Percentiles rank a stretch among this genome's conserved stretches.
Evolutionary conservation across 2,329 filamentous ascomycete genomes (phyloP).

Genomic region (Raffaelea arxii): DNA sequence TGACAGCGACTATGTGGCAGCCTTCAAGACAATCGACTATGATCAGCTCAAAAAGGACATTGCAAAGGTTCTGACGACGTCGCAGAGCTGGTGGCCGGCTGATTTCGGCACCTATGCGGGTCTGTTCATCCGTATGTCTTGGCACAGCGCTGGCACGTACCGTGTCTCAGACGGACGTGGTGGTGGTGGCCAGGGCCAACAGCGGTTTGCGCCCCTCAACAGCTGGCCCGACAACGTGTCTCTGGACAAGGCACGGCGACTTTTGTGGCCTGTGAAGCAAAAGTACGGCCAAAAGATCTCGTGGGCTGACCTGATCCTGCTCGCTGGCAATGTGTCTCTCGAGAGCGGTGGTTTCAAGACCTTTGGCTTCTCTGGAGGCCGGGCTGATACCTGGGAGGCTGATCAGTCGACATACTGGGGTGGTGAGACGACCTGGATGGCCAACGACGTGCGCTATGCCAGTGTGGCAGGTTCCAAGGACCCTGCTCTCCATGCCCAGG

Average conservation of each 20-base stretch:
- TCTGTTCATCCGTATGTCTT: slow-evolving; percentile 71
- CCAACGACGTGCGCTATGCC: slow-evolving; percentile 61
- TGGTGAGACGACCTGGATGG: slow-evolving; percentile 63
- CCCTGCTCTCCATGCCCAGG: slow-evolving; percentile 30
- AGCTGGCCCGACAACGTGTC: slow-evolving; percentile 73
- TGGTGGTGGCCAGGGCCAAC: slow-evolving; percentile 64
- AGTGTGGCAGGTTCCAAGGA: slow-evolving; percentile 32
- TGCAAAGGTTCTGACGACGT: slow-evolving; percentile 62
- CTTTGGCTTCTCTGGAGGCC: slow-evolving; percentile 65
- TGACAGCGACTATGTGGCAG: slow-evolving; percentile 62
- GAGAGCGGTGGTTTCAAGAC: slow-evolving; percentile 62
- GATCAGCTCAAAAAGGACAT: slow-evolving; percentile 66
- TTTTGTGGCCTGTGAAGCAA: slow-evolving; percentile 74
- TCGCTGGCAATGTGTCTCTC: slow-evolving; percentile 67
- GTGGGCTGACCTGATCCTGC: slow-evolving; percentile 63
- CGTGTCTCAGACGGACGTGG: slow-evolving; percentile 66
- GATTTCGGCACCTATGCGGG: slow-evolving; percentile 76
- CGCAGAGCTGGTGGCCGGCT: slow-evolving; percentile 73
- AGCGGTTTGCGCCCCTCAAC: slow-evolving; percentile 73
- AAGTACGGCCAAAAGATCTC: slow-evolving; percentile 79
- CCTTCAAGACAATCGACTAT: slow-evolving; percentile 65
- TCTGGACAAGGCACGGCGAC: slow-evolving; percentile 70
- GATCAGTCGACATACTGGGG: slow-evolving; percentile 74
- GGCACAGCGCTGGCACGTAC: slow-evolving; percentile 74
- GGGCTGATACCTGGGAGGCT: slow-evolving; percentile 63